Evolutionary conservation across 2,329 filamentous ascomycete species (phyloP), one percentile per base, ranked within the genome.

Genomic region (Paecilomyces formosus): DNA sequence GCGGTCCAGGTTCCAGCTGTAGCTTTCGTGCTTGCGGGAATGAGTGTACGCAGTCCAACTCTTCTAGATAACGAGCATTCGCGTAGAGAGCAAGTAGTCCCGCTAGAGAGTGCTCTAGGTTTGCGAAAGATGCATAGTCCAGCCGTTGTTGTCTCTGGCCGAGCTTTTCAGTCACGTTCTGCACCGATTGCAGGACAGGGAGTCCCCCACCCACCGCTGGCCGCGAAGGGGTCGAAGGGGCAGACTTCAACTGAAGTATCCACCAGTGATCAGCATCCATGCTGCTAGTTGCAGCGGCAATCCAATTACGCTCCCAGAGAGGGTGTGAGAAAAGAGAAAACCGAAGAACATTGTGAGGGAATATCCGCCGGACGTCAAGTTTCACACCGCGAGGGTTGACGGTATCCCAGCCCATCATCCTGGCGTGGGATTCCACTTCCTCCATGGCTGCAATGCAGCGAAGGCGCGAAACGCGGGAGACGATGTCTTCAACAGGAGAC

Each of bases 251-350:
- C 60, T 73, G 72, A 26, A 90, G 78, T 60, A 92, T 77, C 85
- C 88, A 92, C 89, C 90, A 96, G 61, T 82, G 82, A 69, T 94
- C 89, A 56, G 90, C 89, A 66, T 82, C 81, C 68, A 89, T 79
- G 69, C 87, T 86, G 70, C 91, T 81, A 56, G 85, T 85, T 53
- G 88, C 81, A 63, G 87, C 86, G 45, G 95, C 76, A 62, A 87
- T 84, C 89, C 90, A 96, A 56, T 82, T 78, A 13, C 82, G 70
- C 9, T 80, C 81, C 90, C 92, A 96, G n/a, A 84, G 85, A 59
- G 79, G 78, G 65, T 86, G 87, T 66, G 82, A 84, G 62, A 95
- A 86, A 76, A 92, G 89, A 15, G 86, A 78, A 35, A 83, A 79
- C 58, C 87, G 85, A 60, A 86, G 81, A 55, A 85, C 78, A 56